Evolutionary conservation across 169 alveolate species (phyloP).

Genomic region (Cryptosporidium meleagridis): DNA sequence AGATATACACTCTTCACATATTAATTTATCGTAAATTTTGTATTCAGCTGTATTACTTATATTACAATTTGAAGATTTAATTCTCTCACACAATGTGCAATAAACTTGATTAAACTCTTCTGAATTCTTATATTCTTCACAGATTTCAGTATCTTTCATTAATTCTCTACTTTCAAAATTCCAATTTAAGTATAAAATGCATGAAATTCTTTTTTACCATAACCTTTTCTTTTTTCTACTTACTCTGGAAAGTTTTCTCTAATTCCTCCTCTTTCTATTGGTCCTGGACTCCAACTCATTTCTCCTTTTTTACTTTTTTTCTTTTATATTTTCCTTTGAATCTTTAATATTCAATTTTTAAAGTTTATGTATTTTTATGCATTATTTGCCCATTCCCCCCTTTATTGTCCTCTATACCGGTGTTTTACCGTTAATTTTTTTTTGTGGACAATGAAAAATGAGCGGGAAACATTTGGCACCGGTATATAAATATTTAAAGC

Average conservation of each 20-base stretch:
- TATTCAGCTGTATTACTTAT: background rate
- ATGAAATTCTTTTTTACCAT: no score
- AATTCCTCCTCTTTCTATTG: background rate
- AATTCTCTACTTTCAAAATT: background rate
- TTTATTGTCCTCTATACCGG: background rate
- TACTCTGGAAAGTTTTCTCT: background rate
- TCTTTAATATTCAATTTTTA: background rate
- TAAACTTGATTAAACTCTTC: background rate
- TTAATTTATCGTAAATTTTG: background rate
- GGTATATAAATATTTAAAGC: background rate
- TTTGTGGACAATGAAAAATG: background rate
- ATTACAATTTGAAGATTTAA: background rate
- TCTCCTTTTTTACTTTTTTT: background rate
- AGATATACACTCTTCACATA: conserved; percentile 29
- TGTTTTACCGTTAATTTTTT: background rate
- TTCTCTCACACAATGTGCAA: conserved; percentile 37
- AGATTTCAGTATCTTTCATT: background rate
- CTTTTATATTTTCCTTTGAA: background rate
- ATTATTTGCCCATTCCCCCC: background rate
- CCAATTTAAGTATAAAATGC: background rate
- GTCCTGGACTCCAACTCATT: background rate
- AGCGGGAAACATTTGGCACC: background rate
- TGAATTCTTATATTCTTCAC: background rate
- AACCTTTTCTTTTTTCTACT: background rate
- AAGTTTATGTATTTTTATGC: background rate